Base-by-base conservation (phyloP, 768 basidiomycete species). In the Tylopilus rubrobrunneus region DNA sequence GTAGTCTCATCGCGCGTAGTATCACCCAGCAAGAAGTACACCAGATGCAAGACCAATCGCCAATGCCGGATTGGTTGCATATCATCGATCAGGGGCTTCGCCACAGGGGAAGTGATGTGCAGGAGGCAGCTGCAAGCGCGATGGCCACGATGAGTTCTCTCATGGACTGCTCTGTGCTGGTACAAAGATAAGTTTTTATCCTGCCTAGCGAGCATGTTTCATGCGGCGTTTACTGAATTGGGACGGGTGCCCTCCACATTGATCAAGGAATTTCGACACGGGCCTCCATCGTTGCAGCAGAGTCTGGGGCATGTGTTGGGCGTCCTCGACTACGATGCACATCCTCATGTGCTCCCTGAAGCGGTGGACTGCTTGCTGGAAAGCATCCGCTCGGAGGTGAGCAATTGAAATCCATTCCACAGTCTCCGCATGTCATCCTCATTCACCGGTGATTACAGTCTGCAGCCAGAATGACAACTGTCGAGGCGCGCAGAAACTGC, bases 91-190 rank as follows among this genome's bases (percentile, higher is more conserved):
- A 78, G 51, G 83, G 85, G 17, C 73, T 95, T 54, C 88, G 85
- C 69, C 85, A 90, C 65, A 76, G 84, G 55, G 80, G 72, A 43
- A 61, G 66, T 2, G 62, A 69, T 15, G 89, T 89, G 4, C 95
- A 95, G 70, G 84, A 89, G 60, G 83, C 86, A 8, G 90, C 87
- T 33, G 87, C 92, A 12, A 68, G 66, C 25, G 86, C 89, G 7
- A 78, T 92, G 74, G 78, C 80, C 4, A 68, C 78, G n/a, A 71
- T 90, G 53, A 94, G 91, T 67, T 74, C 74, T 51, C 75, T 91
- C 2, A 74, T 77, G 29, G 85, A 92, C 60, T 87, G 84, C 60
- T 80, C 83, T 3, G 61, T 63, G 21, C 76, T 83, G 53, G 75
- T 94, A 39, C 68, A 76, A 62, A 92, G 87, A 93, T 96, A 71